phyloP scores from a whole-genome alignment of 2,329 filamentous ascomycete species.

The Diaporthe nobilis region DNA sequence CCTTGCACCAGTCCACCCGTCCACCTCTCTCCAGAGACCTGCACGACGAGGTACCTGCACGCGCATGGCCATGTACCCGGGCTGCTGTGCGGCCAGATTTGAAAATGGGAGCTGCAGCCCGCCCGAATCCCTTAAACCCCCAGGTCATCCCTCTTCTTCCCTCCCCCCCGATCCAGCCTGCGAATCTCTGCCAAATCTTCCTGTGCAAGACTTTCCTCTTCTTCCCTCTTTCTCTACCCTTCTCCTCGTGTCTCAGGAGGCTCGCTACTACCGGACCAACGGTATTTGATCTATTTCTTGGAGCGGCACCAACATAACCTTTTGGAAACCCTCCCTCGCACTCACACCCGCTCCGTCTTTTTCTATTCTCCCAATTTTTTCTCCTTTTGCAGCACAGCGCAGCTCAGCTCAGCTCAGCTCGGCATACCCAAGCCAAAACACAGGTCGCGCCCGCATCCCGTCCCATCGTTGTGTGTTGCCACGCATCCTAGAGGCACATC shows the following conservation, averaged over 20 bases:
- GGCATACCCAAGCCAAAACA: conserved; percentile 19
- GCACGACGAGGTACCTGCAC: conserved; percentile 40
- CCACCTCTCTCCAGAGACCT: conserved; percentile 28
- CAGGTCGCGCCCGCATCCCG: conserved; percentile 34
- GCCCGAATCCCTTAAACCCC: conserved; percentile 57
- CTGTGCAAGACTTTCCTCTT: conserved; percentile 59
- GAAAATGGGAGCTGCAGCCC: conserved; percentile 35
- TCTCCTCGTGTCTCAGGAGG: conserved; percentile 51
- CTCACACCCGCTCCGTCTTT: conserved; percentile 35
- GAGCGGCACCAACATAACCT: conserved; percentile 43
- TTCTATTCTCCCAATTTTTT: conserved; percentile 41
- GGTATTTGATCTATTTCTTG: conserved; percentile 47
- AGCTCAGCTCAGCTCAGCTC: conserved; percentile 13
- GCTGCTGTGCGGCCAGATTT: conserved; percentile 40
- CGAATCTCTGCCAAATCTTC: conserved; percentile 54
- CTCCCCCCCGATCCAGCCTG: conserved; percentile 46
- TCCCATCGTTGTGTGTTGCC: conserved; percentile 44
- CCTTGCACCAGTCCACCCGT: conserved; percentile 39
- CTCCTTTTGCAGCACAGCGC: conserved; percentile 14
- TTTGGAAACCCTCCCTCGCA: conserved; percentile 20
- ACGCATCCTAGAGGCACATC: conserved; percentile 52
- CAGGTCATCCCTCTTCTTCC: conserved; percentile 53
- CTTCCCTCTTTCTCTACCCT: conserved; percentile 52
- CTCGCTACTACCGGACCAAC: conserved; percentile 48
- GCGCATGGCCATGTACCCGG: conserved; percentile 35